Evolutionary conservation across 179 eudicot species (phyloP).

Genomic region (Dionaea muscipula): DNA sequence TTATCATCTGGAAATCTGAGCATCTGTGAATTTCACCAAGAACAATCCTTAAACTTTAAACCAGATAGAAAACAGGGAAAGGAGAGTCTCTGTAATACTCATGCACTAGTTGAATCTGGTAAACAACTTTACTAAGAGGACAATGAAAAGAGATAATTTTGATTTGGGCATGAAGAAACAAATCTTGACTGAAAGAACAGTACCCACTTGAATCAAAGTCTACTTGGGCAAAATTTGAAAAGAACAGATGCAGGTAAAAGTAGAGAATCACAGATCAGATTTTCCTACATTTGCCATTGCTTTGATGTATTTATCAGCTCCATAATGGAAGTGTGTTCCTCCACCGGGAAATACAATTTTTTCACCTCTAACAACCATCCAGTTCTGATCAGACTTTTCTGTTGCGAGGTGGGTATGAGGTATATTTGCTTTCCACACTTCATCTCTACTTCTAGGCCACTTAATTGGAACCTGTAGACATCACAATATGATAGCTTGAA

Average conservation of each 20-base stretch:
- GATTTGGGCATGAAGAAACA: too few relatives aligned
- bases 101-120: neutral
- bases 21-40: constrained; percentile 21
- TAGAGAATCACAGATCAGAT: too few relatives aligned
- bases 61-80: neutral
- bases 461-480: constrained; percentile 26
- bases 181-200: neutral
- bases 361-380: constrained; percentile 43
- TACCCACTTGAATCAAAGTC: too few relatives aligned
- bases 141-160: too few relatives aligned
- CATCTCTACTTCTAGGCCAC: constrained; percentile 45
- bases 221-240: too few relatives aligned
- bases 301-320: constrained; percentile 34
- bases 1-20: constrained; percentile 23
- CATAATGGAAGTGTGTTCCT: constrained; percentile 44
- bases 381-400: constrained; percentile 43
- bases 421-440: constrained; percentile 42
- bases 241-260: neutral
- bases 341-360: constrained; percentile 39
- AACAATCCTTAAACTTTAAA: neutral
- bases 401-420: constrained; percentile 47
- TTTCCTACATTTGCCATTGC: constrained; percentile 30
- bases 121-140: neutral
- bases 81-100: neutral
- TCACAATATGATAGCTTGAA: neutral